Percentiles rank a stretch among this genome's conserved stretches.
Evolutionary conservation across 192 early-diverging fungal species (phyloP).

Genomic region (Coemansia sp.): DNA sequence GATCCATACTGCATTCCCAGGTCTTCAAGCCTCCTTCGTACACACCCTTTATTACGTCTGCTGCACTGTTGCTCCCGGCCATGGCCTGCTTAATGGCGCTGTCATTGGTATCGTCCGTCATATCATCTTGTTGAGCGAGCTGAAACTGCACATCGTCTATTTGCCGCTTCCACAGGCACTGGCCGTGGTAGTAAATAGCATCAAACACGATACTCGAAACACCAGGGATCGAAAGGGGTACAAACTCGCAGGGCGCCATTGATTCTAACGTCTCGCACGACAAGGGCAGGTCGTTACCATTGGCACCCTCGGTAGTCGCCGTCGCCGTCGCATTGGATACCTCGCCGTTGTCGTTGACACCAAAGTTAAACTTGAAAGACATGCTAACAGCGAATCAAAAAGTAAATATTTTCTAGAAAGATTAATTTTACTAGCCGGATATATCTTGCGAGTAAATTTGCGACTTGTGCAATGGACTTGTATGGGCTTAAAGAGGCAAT

Average conservation of each 20-base stretch:
- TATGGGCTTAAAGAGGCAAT: not conserved
- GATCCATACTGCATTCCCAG: constrained; percentile 92
- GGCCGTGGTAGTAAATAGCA: constrained; percentile 29
- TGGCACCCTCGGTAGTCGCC: not conserved
- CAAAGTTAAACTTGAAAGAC: constrained; percentile 52
- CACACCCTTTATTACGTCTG: constrained; percentile 82
- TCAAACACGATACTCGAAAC: constrained; percentile 41
- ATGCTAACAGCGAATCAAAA: constrained; percentile 20
- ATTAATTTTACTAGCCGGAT: too few species aligned
- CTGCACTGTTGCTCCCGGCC: constrained; percentile 19
- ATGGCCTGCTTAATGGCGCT: constrained; percentile 32
- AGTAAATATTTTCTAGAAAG: too few species aligned
- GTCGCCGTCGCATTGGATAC: not conserved
- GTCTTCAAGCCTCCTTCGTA: constrained; percentile 98
- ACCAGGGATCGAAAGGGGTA: constrained; percentile 26
- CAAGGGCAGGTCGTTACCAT: not conserved
- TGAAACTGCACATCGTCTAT: constrained; percentile 82
- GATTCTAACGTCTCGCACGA: not conserved
- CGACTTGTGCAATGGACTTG: not conserved
- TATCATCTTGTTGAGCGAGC: constrained; percentile 69
- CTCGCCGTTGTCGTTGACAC: constrained; percentile 23
- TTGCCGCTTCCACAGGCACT: constrained; percentile 64
- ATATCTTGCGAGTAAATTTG: too few species aligned
- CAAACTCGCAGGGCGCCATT: constrained; percentile 15
- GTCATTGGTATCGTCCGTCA: constrained; percentile 48